phyloP scores from a whole-genome alignment of 495 filamentous ascomycete species.

The Talaromyces borbonicus region DNA sequence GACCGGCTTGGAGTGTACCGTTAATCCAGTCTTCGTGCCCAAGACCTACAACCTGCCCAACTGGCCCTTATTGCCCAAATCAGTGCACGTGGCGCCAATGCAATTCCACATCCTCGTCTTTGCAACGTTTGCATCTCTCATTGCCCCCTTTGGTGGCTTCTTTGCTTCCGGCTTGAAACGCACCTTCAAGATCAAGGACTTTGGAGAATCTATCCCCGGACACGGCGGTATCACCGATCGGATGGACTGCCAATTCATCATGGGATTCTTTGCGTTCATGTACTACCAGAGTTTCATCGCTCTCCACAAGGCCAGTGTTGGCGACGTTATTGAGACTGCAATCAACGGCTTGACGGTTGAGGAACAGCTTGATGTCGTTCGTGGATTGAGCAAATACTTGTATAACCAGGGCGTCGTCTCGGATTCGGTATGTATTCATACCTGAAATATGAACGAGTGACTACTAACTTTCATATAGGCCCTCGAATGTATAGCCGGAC shows the following conservation, averaged over 20 bases:
- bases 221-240: conserved; percentile 98
- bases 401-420: conserved; percentile 70
- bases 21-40: conserved; percentile 87
- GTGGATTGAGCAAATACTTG: conserved; percentile 72
- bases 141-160: conserved; percentile 97
- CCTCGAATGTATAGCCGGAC: conserved; percentile 31
- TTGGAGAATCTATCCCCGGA: conserved; percentile 94
- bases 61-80: conserved; percentile 49
- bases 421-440: conserved; percentile 43
- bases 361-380: conserved; percentile 83
- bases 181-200: conserved; percentile 99
- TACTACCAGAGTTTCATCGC: conserved; percentile 99
- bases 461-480: conserved; percentile 19
- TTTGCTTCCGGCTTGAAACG: conserved; percentile 97
- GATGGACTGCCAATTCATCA: conserved; percentile 99
- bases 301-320: conserved; percentile 67
- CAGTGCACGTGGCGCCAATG: conserved; percentile 68
- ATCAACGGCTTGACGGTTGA: conserved; percentile 75
- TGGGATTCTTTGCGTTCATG: conserved; percentile 97
- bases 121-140: conserved; percentile 89
- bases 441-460: not conserved
- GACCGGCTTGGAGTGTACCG: conserved; percentile 80
- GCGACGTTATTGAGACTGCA: conserved; percentile 75
- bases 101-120: conserved; percentile 90
- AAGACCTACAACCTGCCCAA: conserved; percentile 74